Base-by-base conservation (phyloP, 2,329 filamentous ascomycete species). In the Aspergillus bombycis region DNA sequence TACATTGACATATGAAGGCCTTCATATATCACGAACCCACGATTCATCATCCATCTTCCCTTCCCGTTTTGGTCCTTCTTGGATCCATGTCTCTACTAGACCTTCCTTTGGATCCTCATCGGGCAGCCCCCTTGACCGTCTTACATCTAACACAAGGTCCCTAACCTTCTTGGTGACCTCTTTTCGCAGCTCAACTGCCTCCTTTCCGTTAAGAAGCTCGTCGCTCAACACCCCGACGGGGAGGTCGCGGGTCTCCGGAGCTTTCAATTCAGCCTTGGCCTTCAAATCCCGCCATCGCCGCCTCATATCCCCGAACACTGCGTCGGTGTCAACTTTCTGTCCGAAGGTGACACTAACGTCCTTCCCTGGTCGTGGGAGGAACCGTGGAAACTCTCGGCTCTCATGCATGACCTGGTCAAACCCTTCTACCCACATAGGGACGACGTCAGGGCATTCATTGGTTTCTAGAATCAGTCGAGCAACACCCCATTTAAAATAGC, bases 401-500 rank as follows among this genome's bases (percentile, higher is more conserved):
- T 98, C 94, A 71, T 92, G 86, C 94, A 98, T 97, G 69, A 97
- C 84, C 63, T 90, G 81, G 74, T 97, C 91, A 19, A 91, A 91
- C 32, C 95, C 95, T 72, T 97, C 92, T 57, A 98, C 90, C 83
- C 96, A 99, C 80, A 99, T 94, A 50, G 95, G 93, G 41, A 99
- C 86, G 23, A 99, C 86, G 69, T 96, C 92, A 0, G 95, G 95
- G 66, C 91, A 89, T 3, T 93, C 92, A 56, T 94, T 91, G 54
- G 90, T 88, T 78, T 99, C 95, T 54, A 99, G 87, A 62, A 99
- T 95, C 62, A 98, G 84, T 2, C 95, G 88, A 8, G 94, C 93
- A 1, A 98, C 85, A 1, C 95, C 95, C 95, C 95, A 99, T 82
- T 97, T 97, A 86, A 98, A 98, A 80, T 99, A 99, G 34, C 95